Base-by-base conservation (phyloP, 2,329 filamentous ascomycete genomes). In the Fonsecaea erecta region DNA sequence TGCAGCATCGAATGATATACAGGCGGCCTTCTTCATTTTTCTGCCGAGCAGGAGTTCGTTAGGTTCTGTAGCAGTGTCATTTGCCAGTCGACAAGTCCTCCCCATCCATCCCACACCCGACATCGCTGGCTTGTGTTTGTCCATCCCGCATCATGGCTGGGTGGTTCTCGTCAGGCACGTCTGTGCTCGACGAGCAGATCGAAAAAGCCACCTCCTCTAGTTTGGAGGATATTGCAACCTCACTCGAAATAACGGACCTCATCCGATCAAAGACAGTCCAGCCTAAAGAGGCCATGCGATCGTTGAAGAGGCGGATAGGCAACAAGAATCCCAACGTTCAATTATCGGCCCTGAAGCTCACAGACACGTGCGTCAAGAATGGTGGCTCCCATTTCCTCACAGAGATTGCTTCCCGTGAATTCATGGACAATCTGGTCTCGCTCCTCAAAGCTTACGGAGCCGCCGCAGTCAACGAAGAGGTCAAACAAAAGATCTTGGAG, bases 311-410 rank as follows among this genome's bases (percentile, higher is more conserved):
- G 76, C 89, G 95, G 77, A 93, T 99, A 82, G 93, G 92, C 79
- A 93, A 97, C 83, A 96, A 93, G 84, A 99, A 99, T 75, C 95
- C 95, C 37, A 99, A 99, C 77, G 89, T 95, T 37, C 95, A 99
- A 81, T 84, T 99, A 37, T 95, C 93, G 72, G 91, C 95, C n/a
- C 81, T 99, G 62, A 96, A 95, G 78, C 92, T 99, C 74, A 97
- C 93, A 70, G 95, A 99, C 81, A 98, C 95, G 0, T 99, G 95
- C 76, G 93, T 98, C 67, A 99, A 99, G 82, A 99, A 99, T 82
- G 95, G 95, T 65, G 95, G 95, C 72, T 86, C 90, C 43, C 95
- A 99, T 79, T 99, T 99, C 78, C 88, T 99, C 56, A 85, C 89
- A 71, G 95, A 99, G 81, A 95, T 99, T 72, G 94, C 95, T 46